These are phyloP conservation scores for Cynanchum wilfordii DNA, from an alignment of 257 asterid genomes.

Conservation along the genomic window DNA sequence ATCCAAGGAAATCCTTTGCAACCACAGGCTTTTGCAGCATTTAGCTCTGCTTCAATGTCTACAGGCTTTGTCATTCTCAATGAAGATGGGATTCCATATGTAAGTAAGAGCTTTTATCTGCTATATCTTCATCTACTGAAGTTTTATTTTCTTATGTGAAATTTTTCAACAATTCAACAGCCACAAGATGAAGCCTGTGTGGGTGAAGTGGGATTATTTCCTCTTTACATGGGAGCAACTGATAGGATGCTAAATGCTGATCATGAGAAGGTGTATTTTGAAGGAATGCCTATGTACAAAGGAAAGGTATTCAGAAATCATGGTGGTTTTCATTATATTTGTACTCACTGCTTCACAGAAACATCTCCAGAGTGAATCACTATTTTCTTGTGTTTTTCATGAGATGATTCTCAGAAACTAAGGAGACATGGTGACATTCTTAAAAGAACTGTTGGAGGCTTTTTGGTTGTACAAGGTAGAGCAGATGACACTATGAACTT, in stretches of 20 bases:
- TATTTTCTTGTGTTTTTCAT: neutral
- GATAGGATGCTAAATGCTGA: constrained; percentile 81
- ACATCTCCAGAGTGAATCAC: neutral
- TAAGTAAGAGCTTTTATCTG: constrained; percentile 28
- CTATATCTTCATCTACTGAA: too few relatives aligned
- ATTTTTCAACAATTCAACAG: constrained; percentile 32
- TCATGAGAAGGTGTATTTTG: constrained; percentile 77
- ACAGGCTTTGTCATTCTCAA: constrained; percentile 72
- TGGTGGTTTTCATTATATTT: neutral
- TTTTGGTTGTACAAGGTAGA: constrained; percentile 67
- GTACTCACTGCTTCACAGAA: too few relatives aligned
- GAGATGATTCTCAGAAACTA: constrained; percentile 50
- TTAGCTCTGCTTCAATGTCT: constrained; percentile 74
- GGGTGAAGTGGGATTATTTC: constrained; percentile 84
- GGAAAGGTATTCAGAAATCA: constrained; percentile 51
- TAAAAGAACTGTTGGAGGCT: constrained; percentile 73
- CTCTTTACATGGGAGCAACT: constrained; percentile 72
- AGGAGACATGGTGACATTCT: constrained; percentile 89
- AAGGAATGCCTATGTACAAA: constrained; percentile 78
- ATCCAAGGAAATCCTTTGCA: constrained; percentile 72
- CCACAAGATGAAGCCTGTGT: constrained; percentile 69
- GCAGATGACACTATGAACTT: constrained; percentile 98
- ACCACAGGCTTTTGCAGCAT: constrained; percentile 88
- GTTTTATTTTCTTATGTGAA: neutral
- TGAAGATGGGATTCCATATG: constrained; percentile 70